Evolutionary conservation across 1,139 yeast genomes (phyloP).

Genomic region (Yarrowia galli): DNA sequence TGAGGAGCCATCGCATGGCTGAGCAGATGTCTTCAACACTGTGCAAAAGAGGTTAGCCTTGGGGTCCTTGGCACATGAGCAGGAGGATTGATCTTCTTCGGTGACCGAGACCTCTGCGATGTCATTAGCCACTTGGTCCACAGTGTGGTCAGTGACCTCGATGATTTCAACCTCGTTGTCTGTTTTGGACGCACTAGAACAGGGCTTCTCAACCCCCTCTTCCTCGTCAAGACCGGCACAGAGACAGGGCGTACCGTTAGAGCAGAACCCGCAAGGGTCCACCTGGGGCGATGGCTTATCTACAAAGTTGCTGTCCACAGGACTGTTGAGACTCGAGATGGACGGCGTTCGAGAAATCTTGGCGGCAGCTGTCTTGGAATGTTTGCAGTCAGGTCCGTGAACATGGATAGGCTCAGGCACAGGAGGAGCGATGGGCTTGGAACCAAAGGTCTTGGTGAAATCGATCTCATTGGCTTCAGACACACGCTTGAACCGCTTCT

Average conservation of each 20-base stretch:
- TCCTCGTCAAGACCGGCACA: conserved; percentile 61
- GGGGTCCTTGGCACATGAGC: conserved; percentile 26
- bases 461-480: conserved; percentile 34
- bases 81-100: neutral
- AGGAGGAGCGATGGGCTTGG: conserved; percentile 22
- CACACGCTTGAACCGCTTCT: conserved; percentile 41
- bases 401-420: conserved; percentile 13
- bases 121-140: conserved; percentile 21
- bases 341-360: conserved; percentile 25
- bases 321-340: conserved; percentile 11
- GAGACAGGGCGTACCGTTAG: conserved; percentile 88
- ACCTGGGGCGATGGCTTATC: conserved; percentile 45
- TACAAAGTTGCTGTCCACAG: conserved; percentile 37
- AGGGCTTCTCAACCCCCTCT: conserved; percentile 1
- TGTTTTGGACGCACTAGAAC: neutral
- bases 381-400: conserved; percentile 34
- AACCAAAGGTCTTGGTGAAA: conserved; percentile 39
- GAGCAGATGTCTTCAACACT: conserved; percentile 14
- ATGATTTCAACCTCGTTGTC: neutral
- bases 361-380: conserved; percentile 6
- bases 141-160: conserved; percentile 12
- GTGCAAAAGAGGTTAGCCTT: conserved; percentile 38
- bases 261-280: conserved; percentile 88
- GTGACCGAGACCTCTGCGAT: conserved; percentile 23
- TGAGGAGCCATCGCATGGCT: neutral